Evolutionary conservation across 176 grass and related monocot genomes (phyloP), one percentile per base, ranked within the genome.

Genomic region (Bothriochloa decipiens): DNA sequence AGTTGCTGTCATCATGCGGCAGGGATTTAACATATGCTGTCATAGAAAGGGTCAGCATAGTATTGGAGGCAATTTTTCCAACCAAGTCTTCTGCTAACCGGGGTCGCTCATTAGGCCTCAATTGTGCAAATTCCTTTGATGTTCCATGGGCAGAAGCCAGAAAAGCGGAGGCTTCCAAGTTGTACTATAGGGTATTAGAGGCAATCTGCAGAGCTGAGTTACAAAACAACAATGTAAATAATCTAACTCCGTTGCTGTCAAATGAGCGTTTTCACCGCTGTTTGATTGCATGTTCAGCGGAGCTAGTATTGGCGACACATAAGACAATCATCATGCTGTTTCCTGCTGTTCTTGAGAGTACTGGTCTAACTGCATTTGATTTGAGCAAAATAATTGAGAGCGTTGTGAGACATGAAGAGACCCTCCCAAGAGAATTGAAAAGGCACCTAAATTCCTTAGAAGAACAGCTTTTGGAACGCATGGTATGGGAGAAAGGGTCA

Each of bases 291-390:
- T 98, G 96, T 87, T 92, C 93, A 72, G 85, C 96, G 52, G 96
- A 98, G 78, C 20, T 95, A 87, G 96, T 98, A 64, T 84, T 98
- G 70, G 89, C 96, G 55, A 95, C 96, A 18, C 96, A 98, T 67
- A 98, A 91, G 86, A 90, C 96, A 74, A 93, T 95, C 57, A 84
- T 93, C 77, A 95, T 98, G 92, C 95, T 98, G 93, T 93, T 98
- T 87, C 96, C 96, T 69, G 91, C 88, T 81, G 96, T 98, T 85
- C 78, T 95, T 70, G 93, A 93, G 81, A 88, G 82, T 80, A 91
- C 93, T 85, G 93, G 96, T 81, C 77, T 98, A 88, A 98, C 93
- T 45, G 91, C 93, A 84, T 98, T 98, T 92, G 96, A 98, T 92
- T 88, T 98, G 86, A 93, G 91, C 85, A 98, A 95, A 83, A 92